Percentiles rank a stretch among this genome's conserved stretches.
Evolutionary conservation across 495 filamentous ascomycete species (phyloP).

Genomic region (Tuber aestivum): DNA sequence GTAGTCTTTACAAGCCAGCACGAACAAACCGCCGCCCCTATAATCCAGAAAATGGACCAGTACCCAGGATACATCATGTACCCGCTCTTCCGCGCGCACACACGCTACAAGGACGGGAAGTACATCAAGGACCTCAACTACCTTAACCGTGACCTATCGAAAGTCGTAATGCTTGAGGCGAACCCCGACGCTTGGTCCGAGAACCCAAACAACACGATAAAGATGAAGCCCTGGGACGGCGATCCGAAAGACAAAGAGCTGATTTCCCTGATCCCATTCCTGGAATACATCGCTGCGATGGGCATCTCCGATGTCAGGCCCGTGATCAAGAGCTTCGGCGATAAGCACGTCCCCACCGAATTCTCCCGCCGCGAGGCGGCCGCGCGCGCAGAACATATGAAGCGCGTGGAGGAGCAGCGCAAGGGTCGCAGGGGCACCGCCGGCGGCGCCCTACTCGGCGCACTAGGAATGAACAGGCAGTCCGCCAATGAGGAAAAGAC

Average conservation of each 20-base stretch:
- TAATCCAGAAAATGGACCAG: constrained; percentile 91
- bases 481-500: constrained; percentile 74
- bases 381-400: constrained; percentile 71
- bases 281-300: constrained; percentile 96
- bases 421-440: constrained; percentile 51
- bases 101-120: constrained; percentile 87
- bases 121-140: constrained; percentile 97
- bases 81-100: constrained; percentile 91
- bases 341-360: constrained; percentile 75
- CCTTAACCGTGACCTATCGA: constrained; percentile 89
- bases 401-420: constrained; percentile 64
- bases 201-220: constrained; percentile 90
- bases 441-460: constrained; percentile 58
- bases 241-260: constrained; percentile 74
- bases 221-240: constrained; percentile 84
- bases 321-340: constrained; percentile 80
- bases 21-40: constrained; percentile 70
- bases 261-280: constrained; percentile 83
- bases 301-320: constrained; percentile 74
- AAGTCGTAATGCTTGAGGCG: constrained; percentile 89
- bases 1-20: constrained; percentile 89
- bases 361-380: constrained; percentile 83
- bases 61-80: constrained; percentile 84
- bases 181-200: constrained; percentile 67
- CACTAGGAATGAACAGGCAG: constrained; percentile 59